Percentiles rank a stretch among this genome's conserved stretches.
These are phyloP conservation scores for Corynascus novoguineensis DNA, from an alignment of 495 filamentous ascomycete species.

Conservation along the genomic window DNA sequence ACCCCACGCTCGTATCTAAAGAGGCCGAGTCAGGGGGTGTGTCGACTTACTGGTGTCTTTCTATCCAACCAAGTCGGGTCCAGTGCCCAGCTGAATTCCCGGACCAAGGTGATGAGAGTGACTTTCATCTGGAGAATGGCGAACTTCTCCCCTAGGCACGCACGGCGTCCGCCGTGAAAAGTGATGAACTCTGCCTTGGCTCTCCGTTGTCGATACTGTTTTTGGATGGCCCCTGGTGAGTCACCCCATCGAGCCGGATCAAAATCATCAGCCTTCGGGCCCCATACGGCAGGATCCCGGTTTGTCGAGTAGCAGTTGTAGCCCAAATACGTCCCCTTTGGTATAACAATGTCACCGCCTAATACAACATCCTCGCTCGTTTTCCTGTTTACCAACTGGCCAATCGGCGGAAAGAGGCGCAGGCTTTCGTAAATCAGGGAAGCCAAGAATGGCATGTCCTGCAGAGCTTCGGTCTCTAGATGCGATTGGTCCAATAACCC, in stretches of 20 bases:
- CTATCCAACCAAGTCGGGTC: constrained; percentile 15
- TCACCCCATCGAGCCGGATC: constrained; percentile 16
- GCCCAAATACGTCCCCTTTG: constrained; percentile 19
- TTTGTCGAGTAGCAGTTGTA: constrained; percentile 23
- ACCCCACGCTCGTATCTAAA: not conserved
- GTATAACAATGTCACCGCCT: constrained; percentile 22
- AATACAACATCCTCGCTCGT: constrained; percentile 20
- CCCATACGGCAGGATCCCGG: constrained; percentile 13
- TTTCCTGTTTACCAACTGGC: constrained; percentile 33
- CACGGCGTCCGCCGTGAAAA: constrained; percentile 32
- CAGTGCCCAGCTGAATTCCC: constrained; percentile 8
- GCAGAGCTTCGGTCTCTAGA: not conserved
- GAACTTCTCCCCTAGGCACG: constrained; percentile 32
- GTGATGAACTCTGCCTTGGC: constrained; percentile 27
- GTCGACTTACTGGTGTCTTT: constrained; percentile 13
- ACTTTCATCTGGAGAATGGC: constrained; percentile 17
- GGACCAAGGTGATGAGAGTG: constrained; percentile 9
- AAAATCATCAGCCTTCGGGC: constrained; percentile 11
- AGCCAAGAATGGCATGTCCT: constrained; percentile 13
- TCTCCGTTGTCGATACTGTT: constrained; percentile 18
- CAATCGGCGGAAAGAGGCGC: constrained; percentile 36
- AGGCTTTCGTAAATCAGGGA: constrained; percentile 27
- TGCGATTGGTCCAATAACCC: not conserved
- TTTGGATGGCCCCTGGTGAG: constrained; percentile 9
- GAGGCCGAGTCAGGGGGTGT: not conserved